A percentile compares a stretch with the other conserved stretches of the same genome.
phyloP scores from a whole-genome alignment of 192 early-diverging fungal species.

The Linnemannia zychae region DNA sequence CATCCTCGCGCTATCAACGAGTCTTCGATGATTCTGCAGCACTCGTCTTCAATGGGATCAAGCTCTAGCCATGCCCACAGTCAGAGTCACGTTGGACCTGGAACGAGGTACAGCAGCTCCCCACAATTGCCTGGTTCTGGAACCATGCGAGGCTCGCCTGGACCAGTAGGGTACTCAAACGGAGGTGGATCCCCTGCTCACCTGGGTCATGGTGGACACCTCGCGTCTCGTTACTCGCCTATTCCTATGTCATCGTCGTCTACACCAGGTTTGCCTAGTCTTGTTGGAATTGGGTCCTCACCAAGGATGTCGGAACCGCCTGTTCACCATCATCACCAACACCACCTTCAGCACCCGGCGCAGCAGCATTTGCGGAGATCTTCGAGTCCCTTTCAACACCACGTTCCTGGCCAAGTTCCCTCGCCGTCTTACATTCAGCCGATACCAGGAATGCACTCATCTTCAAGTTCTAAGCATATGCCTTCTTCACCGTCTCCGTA shows the following conservation, averaged over 20 bases:
- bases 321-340: conserved; percentile 20
- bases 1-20: conserved; percentile 28
- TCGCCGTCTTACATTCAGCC: conserved; percentile 44
- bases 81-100: conserved; percentile 31
- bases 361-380: conserved; percentile 38
- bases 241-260: conserved; percentile 24
- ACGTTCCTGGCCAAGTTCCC: conserved; percentile 37
- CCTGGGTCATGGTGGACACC: conserved; percentile 32
- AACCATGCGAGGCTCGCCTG: conserved; percentile 31
- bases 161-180: conserved; percentile 8
- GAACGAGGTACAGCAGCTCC: conserved; percentile 42
- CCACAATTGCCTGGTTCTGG: conserved; percentile 41
- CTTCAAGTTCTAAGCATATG: conserved; percentile 16
- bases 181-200: conserved; percentile 40
- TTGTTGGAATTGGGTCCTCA: conserved; percentile 27
- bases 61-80: conserved; percentile 13
- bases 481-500: conserved; percentile 22
- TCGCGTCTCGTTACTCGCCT: conserved; percentile 36
- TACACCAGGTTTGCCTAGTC: conserved; percentile 5
- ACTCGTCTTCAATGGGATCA: background rate
- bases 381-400: conserved; percentile 48
- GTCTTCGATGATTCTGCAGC: conserved; percentile 17
- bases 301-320: conserved; percentile 30
- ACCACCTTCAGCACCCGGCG: conserved; percentile 15
- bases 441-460: conserved; percentile 4